Conservation (phyloP, 768 basidiomycete genomes). For the Hygrocybe coccinea region DNA sequence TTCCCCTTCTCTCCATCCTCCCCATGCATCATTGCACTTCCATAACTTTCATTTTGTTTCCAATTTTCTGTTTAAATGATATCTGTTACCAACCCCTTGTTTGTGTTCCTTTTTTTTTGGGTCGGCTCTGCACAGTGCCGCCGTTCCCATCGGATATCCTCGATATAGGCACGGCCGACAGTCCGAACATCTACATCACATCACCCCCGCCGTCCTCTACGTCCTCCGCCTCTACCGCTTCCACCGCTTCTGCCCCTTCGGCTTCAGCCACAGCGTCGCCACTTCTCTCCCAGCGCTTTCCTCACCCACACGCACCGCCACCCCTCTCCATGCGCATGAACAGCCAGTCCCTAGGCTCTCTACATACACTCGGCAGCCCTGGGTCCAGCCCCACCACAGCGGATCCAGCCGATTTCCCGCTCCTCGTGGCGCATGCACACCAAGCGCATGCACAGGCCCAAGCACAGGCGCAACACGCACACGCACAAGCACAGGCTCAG, state of each 20-base stretch:
- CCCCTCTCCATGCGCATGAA: conserved; percentile 32
- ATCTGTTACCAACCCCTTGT: too few species aligned
- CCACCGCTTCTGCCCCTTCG: not conserved
- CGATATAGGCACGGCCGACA: conserved; percentile 38
- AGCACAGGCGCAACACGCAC: conserved; percentile 7
- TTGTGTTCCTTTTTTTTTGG: too few species aligned
- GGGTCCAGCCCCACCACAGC: conserved; percentile 40
- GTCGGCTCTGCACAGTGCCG: conserved; percentile 33
- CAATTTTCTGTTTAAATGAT: not conserved
- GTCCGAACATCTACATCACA: conserved; percentile 71
- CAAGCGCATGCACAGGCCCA: conserved; percentile 24
- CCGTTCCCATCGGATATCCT: conserved; percentile 50
- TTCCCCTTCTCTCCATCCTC: not conserved
- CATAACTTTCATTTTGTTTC: too few species aligned
- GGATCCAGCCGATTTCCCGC: conserved; percentile 24
- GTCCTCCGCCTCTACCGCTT: conserved; percentile 30
- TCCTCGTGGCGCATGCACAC: conserved; percentile 14
- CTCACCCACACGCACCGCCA: conserved; percentile 28
- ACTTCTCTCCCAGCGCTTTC: not conserved
- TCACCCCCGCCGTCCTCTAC: conserved; percentile 47
- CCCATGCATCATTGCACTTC: too few species aligned
- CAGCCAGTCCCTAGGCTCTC: not conserved
- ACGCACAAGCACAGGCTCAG: conserved; percentile 1
- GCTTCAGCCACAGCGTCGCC: not conserved
- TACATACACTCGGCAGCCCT: conserved; percentile 15